Conservation (phyloP, 2,329 filamentous ascomycete genomes). For the Fusarium sp. region DNA sequence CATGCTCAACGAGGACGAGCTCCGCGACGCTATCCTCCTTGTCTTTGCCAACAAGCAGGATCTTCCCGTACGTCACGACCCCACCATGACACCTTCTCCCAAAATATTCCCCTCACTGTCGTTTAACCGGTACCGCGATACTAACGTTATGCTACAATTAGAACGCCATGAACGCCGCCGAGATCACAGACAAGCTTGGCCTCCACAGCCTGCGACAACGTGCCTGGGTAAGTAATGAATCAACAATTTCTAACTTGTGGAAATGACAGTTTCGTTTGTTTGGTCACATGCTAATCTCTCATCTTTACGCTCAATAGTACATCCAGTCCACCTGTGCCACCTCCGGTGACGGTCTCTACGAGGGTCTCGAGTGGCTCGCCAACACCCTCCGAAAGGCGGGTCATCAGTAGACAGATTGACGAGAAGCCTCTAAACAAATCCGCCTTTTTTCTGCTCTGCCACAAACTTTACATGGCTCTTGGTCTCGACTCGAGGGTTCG, state of each 20-base stretch:
- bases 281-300: constrained; percentile 41
- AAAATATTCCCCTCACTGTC: constrained; percentile 16
- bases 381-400: constrained; percentile 83
- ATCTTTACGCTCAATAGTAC: constrained; percentile 71
- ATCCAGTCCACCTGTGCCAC: constrained; percentile 99
- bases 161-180: constrained; percentile 99
- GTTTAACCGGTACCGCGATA: constrained; percentile 16
- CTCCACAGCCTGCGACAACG: constrained; percentile 99
- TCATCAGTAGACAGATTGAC: constrained; percentile 67
- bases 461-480: constrained; percentile 59
- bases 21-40: constrained; percentile 94
- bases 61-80: constrained; percentile 80
- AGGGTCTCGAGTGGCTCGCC: constrained; percentile 95
- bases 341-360: constrained; percentile 98
- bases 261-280: not conserved
- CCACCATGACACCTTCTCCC: constrained; percentile 22
- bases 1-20: constrained; percentile 99
- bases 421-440: constrained; percentile 53
- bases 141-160: constrained; percentile 56
- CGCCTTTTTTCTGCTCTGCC: constrained; percentile 56
- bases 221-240: constrained; percentile 85
- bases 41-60: constrained; percentile 99
- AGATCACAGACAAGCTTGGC: constrained; percentile 99
- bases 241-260: constrained; percentile 12
- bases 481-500: constrained; percentile 63